Conservation (phyloP, 192 early-diverging fungal genomes). For the Lobosporangium transversale region DNA sequence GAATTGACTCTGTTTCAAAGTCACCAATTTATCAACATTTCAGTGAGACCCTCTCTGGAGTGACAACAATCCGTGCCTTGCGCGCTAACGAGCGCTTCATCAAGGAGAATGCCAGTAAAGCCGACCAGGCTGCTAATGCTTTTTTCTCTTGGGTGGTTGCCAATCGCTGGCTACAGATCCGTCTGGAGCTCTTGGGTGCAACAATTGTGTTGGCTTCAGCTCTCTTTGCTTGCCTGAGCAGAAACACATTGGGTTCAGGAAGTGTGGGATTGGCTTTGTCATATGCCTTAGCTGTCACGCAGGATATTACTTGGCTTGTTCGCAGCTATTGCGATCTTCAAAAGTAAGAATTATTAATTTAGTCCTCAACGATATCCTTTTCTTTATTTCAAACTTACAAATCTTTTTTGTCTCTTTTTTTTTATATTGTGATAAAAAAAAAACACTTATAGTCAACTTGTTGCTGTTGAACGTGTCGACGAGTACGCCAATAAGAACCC, state of each 20-base stretch:
- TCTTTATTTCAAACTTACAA: neutral
- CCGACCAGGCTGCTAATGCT: constrained; percentile 62
- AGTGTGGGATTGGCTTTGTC: constrained; percentile 78
- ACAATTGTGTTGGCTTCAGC: constrained; percentile 80
- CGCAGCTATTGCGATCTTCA: constrained; percentile 60
- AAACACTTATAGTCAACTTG: constrained; percentile 67
- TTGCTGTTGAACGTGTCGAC: constrained; percentile 80
- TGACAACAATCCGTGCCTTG: constrained; percentile 76
- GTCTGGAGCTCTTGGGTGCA: constrained; percentile 86
- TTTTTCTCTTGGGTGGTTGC: constrained; percentile 79
- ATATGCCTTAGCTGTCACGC: constrained; percentile 84
- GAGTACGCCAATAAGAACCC: constrained; percentile 83
- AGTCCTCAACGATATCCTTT: neutral
- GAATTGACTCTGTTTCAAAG: constrained; percentile 83
- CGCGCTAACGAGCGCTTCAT: constrained; percentile 58
- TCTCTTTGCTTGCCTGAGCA: constrained; percentile 71
- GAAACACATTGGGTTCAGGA: constrained; percentile 66
- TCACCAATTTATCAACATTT: constrained; percentile 84
- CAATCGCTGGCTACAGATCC: constrained; percentile 79
- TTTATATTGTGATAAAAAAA: too few species aligned
- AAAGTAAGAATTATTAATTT: constrained; percentile 34
- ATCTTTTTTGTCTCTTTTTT: constrained; percentile 58
- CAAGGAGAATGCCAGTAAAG: constrained; percentile 41
- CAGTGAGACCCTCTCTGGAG: constrained; percentile 71
- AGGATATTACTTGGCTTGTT: constrained; percentile 77